Conservation (phyloP, 106 monocot species). For the Apostasia ramifera region DNA sequence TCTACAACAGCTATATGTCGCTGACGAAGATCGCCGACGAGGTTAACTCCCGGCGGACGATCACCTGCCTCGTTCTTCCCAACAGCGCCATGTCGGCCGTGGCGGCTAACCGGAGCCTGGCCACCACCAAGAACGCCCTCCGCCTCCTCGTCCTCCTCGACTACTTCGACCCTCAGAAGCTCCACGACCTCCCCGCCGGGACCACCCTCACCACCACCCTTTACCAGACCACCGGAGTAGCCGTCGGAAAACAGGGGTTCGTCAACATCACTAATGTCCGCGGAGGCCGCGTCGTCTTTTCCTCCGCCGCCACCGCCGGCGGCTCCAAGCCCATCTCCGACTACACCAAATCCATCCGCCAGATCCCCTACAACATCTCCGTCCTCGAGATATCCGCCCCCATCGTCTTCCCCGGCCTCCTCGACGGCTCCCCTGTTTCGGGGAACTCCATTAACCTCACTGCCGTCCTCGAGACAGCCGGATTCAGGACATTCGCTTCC, state of each 20-base stretch:
- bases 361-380: slow-evolving; percentile 84
- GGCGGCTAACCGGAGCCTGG: slow-evolving; percentile 43
- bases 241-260: slow-evolving; percentile 73
- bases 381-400: slow-evolving; percentile 80
- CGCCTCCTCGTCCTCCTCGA: slow-evolving; percentile 91
- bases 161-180: slow-evolving; percentile 91
- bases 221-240: slow-evolving; percentile 89
- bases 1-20: slow-evolving; percentile 69
- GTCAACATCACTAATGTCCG: slow-evolving; percentile 91
- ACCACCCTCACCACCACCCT: slow-evolving; percentile 81
- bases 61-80: slow-evolving; percentile 78
- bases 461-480: slow-evolving; percentile 75
- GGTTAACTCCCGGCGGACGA: slow-evolving; percentile 78
- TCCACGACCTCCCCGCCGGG: slow-evolving; percentile 67
- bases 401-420: slow-evolving; percentile 70
- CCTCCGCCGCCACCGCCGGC: slow-evolving; percentile 40
- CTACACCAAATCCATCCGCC: slow-evolving; percentile 74
- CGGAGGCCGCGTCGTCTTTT: slow-evolving; percentile 80
- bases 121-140: slow-evolving; percentile 80
- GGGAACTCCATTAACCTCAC: slow-evolving; percentile 53
- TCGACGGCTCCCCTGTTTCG: slow-evolving; percentile 49
- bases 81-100: slow-evolving; percentile 70
- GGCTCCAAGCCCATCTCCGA: slow-evolving; percentile 48
- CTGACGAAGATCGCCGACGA: slow-evolving; percentile 89
- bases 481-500: slow-evolving; percentile 81